phyloP scores from a whole-genome alignment of 2,329 filamentous ascomycete species.

The Fusarium avenaceum region DNA sequence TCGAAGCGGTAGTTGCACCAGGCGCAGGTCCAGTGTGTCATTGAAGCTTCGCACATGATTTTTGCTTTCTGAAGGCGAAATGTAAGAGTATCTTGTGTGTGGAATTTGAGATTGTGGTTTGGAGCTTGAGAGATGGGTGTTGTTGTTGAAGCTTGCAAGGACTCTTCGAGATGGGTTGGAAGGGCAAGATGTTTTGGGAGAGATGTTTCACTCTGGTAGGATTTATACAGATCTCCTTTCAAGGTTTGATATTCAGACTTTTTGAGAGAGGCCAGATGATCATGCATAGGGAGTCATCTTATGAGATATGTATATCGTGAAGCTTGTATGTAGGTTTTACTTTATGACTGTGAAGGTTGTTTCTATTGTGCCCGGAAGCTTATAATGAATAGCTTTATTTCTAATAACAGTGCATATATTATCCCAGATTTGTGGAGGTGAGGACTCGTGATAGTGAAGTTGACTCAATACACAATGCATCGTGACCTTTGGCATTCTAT shows the following conservation, averaged over 20 bases:
- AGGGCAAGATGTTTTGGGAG: background rate
- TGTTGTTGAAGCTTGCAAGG: too few relatives aligned
- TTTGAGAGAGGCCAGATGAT: background rate
- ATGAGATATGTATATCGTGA: background rate
- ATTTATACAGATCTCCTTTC: background rate
- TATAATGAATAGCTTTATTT: background rate
- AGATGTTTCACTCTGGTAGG: background rate
- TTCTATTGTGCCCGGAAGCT: background rate
- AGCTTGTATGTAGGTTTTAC: background rate
- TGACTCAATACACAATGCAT: too few relatives aligned
- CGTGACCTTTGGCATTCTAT: too few relatives aligned
- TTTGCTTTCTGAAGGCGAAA: background rate
- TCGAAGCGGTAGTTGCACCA: constrained; percentile 1
- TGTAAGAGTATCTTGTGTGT: too few relatives aligned
- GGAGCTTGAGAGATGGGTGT: background rate
- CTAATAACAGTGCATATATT: too few relatives aligned
- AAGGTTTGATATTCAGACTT: background rate
- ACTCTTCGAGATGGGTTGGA: background rate
- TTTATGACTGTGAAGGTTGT: background rate
- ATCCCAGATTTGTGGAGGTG: too few relatives aligned
- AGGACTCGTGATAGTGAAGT: too few relatives aligned
- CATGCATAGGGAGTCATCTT: background rate
- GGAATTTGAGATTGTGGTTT: too few relatives aligned
- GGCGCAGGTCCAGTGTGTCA: constrained; percentile 7
- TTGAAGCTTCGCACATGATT: background rate